Percentiles rank a stretch among this genome's conserved stretches.
Evolutionary conservation across 2,329 filamentous ascomycete genomes (phyloP).

Genomic region (Macrophomina pseudophaseolina): DNA sequence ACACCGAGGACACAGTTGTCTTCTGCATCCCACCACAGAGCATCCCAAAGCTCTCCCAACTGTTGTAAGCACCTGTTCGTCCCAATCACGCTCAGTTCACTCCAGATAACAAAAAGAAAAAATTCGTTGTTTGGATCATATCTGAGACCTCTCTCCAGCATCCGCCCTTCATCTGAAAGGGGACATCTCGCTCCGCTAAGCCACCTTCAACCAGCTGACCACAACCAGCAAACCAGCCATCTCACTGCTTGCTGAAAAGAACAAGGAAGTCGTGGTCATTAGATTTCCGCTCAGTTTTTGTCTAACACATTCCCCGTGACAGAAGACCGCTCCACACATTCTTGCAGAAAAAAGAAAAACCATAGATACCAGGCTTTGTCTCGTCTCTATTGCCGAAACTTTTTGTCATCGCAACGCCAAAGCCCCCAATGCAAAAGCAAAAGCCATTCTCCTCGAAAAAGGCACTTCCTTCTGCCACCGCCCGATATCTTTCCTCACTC

Average conservation of each 20-base stretch:
- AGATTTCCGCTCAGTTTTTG: constrained; percentile 12
- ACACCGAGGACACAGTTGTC: too few species aligned
- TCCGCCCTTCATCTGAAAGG: not conserved
- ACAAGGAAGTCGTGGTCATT: constrained; percentile 10
- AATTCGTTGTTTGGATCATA: not conserved
- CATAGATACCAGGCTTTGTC: constrained; percentile 1
- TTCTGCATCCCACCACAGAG: too few species aligned
- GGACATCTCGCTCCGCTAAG: not conserved
- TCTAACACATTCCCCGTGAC: constrained; percentile 6
- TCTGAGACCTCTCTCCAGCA: not conserved
- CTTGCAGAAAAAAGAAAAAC: not conserved
- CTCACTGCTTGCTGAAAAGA: not conserved
- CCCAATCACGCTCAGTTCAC: too few species aligned
- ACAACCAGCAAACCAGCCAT: not conserved
- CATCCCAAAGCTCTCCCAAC: too few species aligned
- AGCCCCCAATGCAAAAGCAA: constrained; percentile 22
- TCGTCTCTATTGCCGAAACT: constrained; percentile 16
- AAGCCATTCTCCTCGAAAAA: not conserved
- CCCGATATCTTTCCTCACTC: not conserved
- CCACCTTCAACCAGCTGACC: not conserved
- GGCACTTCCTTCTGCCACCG: constrained; percentile 1
- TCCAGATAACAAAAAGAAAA: not conserved
- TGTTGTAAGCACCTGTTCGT: too few species aligned
- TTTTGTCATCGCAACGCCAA: constrained; percentile 21
- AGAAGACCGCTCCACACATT: not conserved